Base-by-base conservation (phyloP, 2,329 filamentous ascomycete genomes). In the Neopestalotiopsis clavispora region DNA sequence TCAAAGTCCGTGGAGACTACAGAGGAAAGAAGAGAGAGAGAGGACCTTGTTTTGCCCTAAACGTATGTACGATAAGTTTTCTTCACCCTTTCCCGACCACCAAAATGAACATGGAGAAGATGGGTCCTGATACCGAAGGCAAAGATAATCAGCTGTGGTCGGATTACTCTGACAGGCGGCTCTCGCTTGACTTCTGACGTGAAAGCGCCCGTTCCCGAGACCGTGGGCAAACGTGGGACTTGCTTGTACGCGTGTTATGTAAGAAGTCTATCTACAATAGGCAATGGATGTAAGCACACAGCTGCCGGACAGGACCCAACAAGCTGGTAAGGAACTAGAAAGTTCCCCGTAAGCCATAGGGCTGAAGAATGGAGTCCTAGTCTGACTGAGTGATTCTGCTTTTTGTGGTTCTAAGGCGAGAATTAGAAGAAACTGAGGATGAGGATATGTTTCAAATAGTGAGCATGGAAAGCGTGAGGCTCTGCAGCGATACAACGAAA, bases 181-280 rank as follows among this genome's bases (percentile, higher is more conserved):
- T 62, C 66, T 61, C 45, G 45, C 45, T 52, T 32, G 65, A 52
- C 38, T 67, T 6, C 5, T 38, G 6, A 38, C 34, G 34, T 1
- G 34, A 7, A 38, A 38, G 34, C 14, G 14, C n/a, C 14, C 30
- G 49, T 59, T 66, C 40, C 66, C 66, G 59, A 52, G 13, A 40
- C 20, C 40, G 28, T 38, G 66, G 66, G 23, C 23, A 30, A 17
- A 20, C 42, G 40, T 57, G 34, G 34, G 34, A 38, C 34, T n/a
- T 52, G 12, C 4, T 17, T 17, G 17, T n/a, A 6, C 14, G 58
- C 13, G 57, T 17, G 57, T 62, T 61, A 67, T 62, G 66, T 67
- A 63, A 67, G 66, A 67, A 67, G 57, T 67, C 32, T 62, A 63
- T 62, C 65, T 57, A 28, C 30, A 57, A 65, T 45, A 65, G 63